Evolutionary conservation across 2,329 filamentous ascomycete genomes (phyloP), one percentile per base, ranked within the genome.

Genomic region (Aspergillus bombycis): DNA sequence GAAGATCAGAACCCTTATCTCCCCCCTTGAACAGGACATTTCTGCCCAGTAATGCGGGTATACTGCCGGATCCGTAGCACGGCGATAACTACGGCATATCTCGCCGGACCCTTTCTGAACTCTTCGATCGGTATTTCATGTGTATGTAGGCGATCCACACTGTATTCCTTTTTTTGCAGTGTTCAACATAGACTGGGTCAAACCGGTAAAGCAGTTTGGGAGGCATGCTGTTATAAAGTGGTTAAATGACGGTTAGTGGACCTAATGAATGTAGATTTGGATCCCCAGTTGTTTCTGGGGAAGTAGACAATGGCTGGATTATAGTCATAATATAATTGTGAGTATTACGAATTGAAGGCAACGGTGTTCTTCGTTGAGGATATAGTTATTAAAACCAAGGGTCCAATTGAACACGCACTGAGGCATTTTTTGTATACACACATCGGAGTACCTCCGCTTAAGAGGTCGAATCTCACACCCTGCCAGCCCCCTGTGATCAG

Each of bases 81-180:
- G 76, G n/a, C 79, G 79, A 62, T 81, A 81, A 5, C 68, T 62
- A 43, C 76, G 19, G 67, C 65, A 64, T 80, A 81, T 58, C 76
- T 77, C n/a, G 67, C 63, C 26, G 79, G 79, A 48, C 81, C 71
- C 23, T 73, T 74, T 55, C 78, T 77, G 61, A 75, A 79, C 8
- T 76, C 72, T 58, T 78, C 74, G 36, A 79, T 80, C 10, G 76
- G 77, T 9, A 79, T 68, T 69, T 82, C 78, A 52, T 81, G 79
- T 1, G 77, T 80, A 57, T 79, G 74, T 5, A 80, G 70, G 36
- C 79, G 77, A 14, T 79, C 79, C 1, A 72, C 77, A 60, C 77
- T 80, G 70, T 80, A 77, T 61, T 77, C n/a, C n/a, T n/a, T 77
- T 62, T 80, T 62, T 80, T 77, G 68, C 80, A 79, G 69, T 80